A percentile compares a stretch with the other conserved stretches of the same genome.
phyloP scores from a whole-genome alignment of 2,329 filamentous ascomycete genomes.

The Pseudogymnoascus sp. region DNA sequence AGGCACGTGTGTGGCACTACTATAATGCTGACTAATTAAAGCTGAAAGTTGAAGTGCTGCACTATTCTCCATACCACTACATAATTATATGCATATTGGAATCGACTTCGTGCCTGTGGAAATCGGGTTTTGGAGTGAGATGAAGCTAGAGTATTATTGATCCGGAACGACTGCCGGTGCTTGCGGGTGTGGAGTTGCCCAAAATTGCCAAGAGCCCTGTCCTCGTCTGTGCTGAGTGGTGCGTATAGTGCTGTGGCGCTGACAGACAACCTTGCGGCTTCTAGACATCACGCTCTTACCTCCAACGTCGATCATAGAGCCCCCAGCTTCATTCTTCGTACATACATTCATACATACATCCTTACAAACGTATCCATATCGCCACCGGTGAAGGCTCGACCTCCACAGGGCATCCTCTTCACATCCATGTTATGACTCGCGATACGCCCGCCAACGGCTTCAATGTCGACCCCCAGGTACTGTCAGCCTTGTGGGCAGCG shows the following conservation, averaged over 20 bases:
- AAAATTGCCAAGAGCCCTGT: background rate
- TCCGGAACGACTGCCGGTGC: background rate
- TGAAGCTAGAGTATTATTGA: background rate
- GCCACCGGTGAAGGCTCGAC: background rate
- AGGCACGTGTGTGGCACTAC: background rate
- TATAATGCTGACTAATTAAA: background rate
- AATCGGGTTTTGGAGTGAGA: background rate
- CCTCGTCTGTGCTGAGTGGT: background rate
- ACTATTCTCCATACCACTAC: no score
- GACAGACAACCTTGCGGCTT: background rate
- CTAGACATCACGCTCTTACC: background rate
- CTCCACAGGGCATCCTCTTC: background rate
- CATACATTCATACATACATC: background rate
- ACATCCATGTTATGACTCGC: constrained; percentile 43
- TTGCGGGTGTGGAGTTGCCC: background rate
- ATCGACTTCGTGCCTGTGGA: background rate
- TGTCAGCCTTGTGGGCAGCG: constrained; percentile 55
- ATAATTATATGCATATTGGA: background rate
- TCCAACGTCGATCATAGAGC: background rate
- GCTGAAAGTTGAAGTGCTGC: background rate
- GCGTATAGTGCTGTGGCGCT: background rate
- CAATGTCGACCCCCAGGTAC: constrained; percentile 28
- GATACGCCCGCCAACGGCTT: constrained; percentile 28
- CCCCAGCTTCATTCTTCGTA: background rate
- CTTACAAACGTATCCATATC: background rate